These are phyloP conservation scores for Sporothrix sp. DNA, from an alignment of 2,329 filamentous ascomycete genomes.

Conservation along the genomic window DNA sequence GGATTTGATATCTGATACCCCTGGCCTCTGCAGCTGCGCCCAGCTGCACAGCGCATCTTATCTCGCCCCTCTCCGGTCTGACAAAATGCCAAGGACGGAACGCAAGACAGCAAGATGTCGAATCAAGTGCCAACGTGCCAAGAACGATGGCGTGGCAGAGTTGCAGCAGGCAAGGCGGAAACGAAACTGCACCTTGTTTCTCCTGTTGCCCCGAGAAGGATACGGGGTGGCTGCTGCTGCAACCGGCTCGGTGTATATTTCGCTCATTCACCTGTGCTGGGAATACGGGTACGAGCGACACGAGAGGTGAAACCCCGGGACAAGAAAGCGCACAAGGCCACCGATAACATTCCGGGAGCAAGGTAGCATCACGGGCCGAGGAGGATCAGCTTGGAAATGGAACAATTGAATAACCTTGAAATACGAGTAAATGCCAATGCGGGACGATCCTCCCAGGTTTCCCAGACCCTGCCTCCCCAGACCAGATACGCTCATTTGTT, in stretches of 20 bases:
- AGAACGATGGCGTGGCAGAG: neutral
- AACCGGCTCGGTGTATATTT: constrained; percentile 1
- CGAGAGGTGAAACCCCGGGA: neutral
- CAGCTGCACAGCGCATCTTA: neutral
- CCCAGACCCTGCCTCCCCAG: neutral
- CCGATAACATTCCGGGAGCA: neutral
- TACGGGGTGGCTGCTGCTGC: too few species aligned
- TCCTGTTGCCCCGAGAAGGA: too few species aligned
- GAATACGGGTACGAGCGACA: neutral
- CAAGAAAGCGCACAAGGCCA: neutral
- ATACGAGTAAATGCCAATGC: constrained; percentile 2
- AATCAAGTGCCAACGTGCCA: constrained; percentile 13
- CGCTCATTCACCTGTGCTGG: neutral
- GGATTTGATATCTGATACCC: constrained; percentile 5
- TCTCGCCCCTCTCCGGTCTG: neutral
- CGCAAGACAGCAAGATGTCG: constrained; percentile 1
- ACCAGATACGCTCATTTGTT: neutral
- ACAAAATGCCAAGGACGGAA: constrained; percentile 4
- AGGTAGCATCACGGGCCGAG: neutral
- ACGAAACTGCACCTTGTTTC: too few species aligned
- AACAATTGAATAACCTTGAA: constrained; percentile 1
- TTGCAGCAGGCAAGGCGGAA: constrained; percentile 1
- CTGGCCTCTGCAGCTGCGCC: neutral
- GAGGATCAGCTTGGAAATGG: neutral
- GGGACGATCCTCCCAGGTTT: neutral